Evolutionary conservation across 768 basidiomycete species (phyloP).

Genomic region (Galerina sulciceps): DNA sequence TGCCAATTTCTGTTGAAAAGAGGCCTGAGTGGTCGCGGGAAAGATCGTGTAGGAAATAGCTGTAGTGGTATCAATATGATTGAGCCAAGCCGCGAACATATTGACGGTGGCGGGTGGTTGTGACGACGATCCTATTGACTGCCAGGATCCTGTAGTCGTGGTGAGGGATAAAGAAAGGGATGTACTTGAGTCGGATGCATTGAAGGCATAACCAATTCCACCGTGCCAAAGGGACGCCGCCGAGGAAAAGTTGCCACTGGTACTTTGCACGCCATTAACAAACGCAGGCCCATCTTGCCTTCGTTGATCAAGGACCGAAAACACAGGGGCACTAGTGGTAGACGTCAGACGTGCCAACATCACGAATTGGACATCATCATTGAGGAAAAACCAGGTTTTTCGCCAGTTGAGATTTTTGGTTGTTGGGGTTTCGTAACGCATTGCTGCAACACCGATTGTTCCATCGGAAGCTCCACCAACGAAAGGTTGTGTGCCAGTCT

Average conservation of each 20-base stretch:
- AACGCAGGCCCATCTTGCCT: conserved; percentile 45
- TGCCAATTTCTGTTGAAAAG: conserved; percentile 30
- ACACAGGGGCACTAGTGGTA: conserved; percentile 46
- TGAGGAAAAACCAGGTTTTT: conserved; percentile 75
- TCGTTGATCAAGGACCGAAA: conserved; percentile 69
- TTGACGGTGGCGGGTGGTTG: conserved; percentile 56
- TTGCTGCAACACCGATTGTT: conserved; percentile 54
- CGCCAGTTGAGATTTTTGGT: conserved; percentile 58
- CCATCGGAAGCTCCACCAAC: conserved; percentile 69
- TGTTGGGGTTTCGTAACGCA: conserved; percentile 67
- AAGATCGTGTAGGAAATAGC: conserved; percentile 45
- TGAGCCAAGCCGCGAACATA: conserved; percentile 57
- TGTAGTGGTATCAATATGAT: conserved; percentile 26
- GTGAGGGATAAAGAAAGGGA: conserved; percentile 45
- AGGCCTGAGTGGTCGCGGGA: conserved; percentile 37
- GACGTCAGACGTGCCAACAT: conserved; percentile 56
- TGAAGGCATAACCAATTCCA: conserved; percentile 60
- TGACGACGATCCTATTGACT: conserved; percentile 59
- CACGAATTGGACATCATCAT: conserved; percentile 62
- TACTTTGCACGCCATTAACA: conserved; percentile 39
- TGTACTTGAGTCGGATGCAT: conserved; percentile 32
- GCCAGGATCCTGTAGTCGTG: conserved; percentile 59
- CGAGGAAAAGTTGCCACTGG: conserved; percentile 36
- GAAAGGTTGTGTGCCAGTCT: conserved; percentile 52
- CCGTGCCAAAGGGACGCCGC: conserved; percentile 61